Evolutionary conservation across 2,329 filamentous ascomycete species (phyloP).

Genomic region (Alternaria brassicicola): DNA sequence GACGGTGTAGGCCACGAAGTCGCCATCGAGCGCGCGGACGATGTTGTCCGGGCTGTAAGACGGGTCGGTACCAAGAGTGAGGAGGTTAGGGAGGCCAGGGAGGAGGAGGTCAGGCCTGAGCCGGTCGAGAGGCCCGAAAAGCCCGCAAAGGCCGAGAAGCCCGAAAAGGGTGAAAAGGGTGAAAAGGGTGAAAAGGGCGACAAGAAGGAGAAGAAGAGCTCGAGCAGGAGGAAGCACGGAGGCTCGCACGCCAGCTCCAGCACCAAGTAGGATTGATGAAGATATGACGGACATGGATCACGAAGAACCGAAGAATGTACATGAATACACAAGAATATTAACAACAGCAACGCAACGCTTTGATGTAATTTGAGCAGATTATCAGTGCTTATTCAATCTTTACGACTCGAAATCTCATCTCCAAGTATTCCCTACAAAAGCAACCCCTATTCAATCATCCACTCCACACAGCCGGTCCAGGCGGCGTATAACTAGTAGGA

Average conservation of each 20-base stretch:
- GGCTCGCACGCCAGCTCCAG: slow-evolving; percentile 14
- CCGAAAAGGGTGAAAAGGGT: not conserved
- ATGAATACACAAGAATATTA: slow-evolving; percentile 1
- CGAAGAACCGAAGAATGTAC: slow-evolving; percentile 3
- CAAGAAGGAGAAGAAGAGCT: slow-evolving; percentile 15
- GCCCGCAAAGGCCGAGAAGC: not conserved
- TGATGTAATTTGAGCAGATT: not conserved
- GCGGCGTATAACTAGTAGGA: slow-evolving; percentile 27
- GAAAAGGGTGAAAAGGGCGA: slow-evolving; percentile 8
- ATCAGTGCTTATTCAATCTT: not conserved
- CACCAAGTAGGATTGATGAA: not conserved
- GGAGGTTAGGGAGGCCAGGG: not conserved
- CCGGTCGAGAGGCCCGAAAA: not conserved
- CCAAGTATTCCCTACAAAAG: not conserved
- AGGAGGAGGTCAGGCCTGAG: slow-evolving; percentile 1
- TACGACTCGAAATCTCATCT: not conserved
- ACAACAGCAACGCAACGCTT: not conserved
- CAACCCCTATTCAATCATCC: slow-evolving; percentile 12
- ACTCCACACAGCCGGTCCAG: slow-evolving; percentile 28
- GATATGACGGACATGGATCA: not conserved
- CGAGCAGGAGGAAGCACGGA: slow-evolving; percentile 16
- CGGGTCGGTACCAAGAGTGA: slow-evolving; percentile 10
- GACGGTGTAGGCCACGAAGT: slow-evolving; percentile 71
- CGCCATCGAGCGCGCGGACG: slow-evolving; percentile 65
- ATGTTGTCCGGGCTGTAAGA: slow-evolving; percentile 56